Evolutionary conservation across 164 flowering plant genomes (phyloP).

Genomic region (Vitis labrusca): DNA sequence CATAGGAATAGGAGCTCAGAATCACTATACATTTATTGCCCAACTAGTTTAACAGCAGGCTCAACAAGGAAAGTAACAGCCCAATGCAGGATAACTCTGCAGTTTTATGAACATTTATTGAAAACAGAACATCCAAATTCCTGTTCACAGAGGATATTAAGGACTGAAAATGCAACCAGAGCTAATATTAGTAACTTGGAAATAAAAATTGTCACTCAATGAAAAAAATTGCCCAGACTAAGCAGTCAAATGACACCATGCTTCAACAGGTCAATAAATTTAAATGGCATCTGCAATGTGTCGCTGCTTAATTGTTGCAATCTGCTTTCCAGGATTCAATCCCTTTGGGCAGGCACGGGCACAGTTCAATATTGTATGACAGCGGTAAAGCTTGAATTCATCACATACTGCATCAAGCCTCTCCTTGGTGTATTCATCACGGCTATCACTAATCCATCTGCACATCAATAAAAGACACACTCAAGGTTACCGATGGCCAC

Average conservation of each 20-base stretch:
- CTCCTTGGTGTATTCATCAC: conserved; percentile 88
- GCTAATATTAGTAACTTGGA: conserved; percentile 21
- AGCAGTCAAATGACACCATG: conserved; percentile 11
- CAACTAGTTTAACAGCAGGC: too few relatives aligned
- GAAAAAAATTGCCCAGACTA: conserved; percentile 11
- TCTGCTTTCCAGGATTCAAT: conserved; percentile 92
- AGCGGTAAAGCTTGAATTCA: conserved; percentile 94
- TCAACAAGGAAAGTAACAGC: too few relatives aligned
- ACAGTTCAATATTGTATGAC: conserved; percentile 97
- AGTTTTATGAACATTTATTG: conserved; percentile 14
- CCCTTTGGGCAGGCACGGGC: conserved; percentile 98
- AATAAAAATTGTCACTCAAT: background rate
- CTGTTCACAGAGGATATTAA: conserved; percentile 8
- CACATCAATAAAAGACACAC: background rate
- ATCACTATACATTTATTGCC: too few relatives aligned
- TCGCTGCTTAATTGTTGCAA: conserved; percentile 67
- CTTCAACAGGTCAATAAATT: background rate
- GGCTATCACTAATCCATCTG: conserved; percentile 98
- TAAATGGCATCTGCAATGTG: conserved; percentile 31
- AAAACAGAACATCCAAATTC: conserved; percentile 4
- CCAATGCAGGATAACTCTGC: background rate
- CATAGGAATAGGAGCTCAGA: too few relatives aligned
- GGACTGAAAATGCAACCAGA: conserved; percentile 14
- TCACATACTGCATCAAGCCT: conserved; percentile 78
- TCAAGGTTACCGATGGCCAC: background rate